These are phyloP conservation scores for Pichia pseudocactophila DNA, from an alignment of 805 yeast genomes.

Conservation along the genomic window DNA sequence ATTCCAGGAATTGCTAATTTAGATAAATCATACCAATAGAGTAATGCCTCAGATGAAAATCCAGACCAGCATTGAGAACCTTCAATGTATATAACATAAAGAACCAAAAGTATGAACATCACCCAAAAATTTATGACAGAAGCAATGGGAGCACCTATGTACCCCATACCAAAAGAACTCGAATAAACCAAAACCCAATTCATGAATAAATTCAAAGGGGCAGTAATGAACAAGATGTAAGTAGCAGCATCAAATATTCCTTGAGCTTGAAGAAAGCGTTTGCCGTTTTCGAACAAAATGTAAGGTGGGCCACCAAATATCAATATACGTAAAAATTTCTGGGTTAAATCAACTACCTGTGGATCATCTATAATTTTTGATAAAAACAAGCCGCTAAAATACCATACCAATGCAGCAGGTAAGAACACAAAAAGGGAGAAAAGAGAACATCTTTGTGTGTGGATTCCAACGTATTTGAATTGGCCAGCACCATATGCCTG, in stretches of 20 bases:
- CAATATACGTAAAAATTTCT: conserved; percentile 45
- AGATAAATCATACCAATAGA: conserved; percentile 33
- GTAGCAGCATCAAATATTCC: conserved; percentile 77
- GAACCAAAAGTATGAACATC: conserved; percentile 48
- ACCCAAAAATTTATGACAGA: conserved; percentile 64
- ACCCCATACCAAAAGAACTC: conserved; percentile 49
- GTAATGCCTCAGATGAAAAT: conserved; percentile 26
- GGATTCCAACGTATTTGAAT: conserved; percentile 54
- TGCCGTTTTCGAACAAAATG: conserved; percentile 60
- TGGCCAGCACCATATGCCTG: conserved; percentile 71
- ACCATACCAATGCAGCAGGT: conserved; percentile 59
- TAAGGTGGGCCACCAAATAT: conserved; percentile 68
- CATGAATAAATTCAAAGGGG: conserved; percentile 60
- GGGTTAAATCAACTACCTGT: conserved; percentile 43
- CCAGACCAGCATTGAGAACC: conserved; percentile 72
- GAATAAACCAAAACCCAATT: conserved; percentile 65
- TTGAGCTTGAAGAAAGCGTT: conserved; percentile 68
- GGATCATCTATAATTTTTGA: conserved; percentile 37
- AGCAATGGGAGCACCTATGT: conserved; percentile 67
- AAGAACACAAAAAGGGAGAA: conserved; percentile 49
- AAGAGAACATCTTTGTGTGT: conserved; percentile 57
- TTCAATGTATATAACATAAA: conserved; percentile 49
- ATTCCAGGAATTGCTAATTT: conserved; percentile 45
- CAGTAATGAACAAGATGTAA: conserved; percentile 53
- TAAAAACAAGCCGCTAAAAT: conserved; percentile 42